Evolutionary conservation across 2,329 filamentous ascomycete genomes (phyloP).

Genomic region (Leptodontidium sp.): DNA sequence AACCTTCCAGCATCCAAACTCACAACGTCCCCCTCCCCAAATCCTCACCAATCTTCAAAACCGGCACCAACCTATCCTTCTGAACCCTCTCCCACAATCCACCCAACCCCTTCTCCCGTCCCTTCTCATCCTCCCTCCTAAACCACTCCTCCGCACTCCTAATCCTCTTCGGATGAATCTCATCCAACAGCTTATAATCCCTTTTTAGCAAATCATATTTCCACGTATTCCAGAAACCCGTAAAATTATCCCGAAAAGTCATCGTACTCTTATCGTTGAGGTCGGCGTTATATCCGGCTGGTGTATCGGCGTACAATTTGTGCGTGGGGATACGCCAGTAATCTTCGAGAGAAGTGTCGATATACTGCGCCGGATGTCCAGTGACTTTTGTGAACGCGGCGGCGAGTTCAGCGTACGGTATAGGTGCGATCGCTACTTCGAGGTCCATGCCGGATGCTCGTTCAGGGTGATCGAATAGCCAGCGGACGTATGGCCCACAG

Average conservation of each 20-base stretch:
- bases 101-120: constrained; percentile 41
- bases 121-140: constrained; percentile 50
- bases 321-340: constrained; percentile 45
- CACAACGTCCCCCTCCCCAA: constrained; percentile 35
- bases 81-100: constrained; percentile 48
- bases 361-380: constrained; percentile 51
- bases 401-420: constrained; percentile 52
- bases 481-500: constrained; percentile 56
- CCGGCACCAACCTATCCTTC: constrained; percentile 36
- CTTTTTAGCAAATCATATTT: constrained; percentile 52
- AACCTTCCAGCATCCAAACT: too few species aligned
- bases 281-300: constrained; percentile 49
- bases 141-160: constrained; percentile 59
- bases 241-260: constrained; percentile 57
- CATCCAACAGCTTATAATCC: constrained; percentile 59
- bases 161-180: constrained; percentile 59
- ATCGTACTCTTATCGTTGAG: constrained; percentile 49
- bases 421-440: constrained; percentile 53
- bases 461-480: constrained; percentile 57
- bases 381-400: constrained; percentile 54
- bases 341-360: constrained; percentile 49
- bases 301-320: constrained; percentile 37
- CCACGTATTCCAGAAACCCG: constrained; percentile 59
- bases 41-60: constrained; percentile 46
- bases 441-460: constrained; percentile 56